A percentile compares a stretch with the other conserved stretches of the same genome.
phyloP scores from a whole-genome alignment of 192 early-diverging fungal genomes.

The Entomortierella beljakovae region DNA sequence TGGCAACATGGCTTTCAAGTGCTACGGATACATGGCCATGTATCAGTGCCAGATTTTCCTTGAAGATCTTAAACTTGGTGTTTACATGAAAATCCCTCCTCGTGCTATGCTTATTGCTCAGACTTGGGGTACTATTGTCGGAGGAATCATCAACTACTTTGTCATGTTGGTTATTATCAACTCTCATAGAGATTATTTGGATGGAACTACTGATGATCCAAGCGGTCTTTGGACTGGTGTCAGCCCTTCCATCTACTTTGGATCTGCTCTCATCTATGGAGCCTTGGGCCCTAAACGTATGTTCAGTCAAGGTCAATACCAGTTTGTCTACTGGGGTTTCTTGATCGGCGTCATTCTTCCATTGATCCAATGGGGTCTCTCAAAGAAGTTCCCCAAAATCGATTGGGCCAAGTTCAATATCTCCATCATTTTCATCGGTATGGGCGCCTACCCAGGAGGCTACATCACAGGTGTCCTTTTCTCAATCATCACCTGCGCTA shows the following conservation, averaged over 20 bases:
- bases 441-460: constrained; percentile 60
- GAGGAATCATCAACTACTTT: constrained; percentile 58
- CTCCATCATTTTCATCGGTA: constrained; percentile 60
- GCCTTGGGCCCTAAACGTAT: constrained; percentile 73
- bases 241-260: constrained; percentile 63
- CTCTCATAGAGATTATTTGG: constrained; percentile 28
- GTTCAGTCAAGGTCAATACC: constrained; percentile 61
- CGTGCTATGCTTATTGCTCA: constrained; percentile 71
- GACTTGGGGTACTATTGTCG: constrained; percentile 65
- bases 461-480: constrained; percentile 37
- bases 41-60: constrained; percentile 78
- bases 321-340: constrained; percentile 48
- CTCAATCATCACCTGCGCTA: constrained; percentile 30
- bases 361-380: constrained; percentile 62
- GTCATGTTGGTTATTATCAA: constrained; percentile 47
- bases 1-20: constrained; percentile 70
- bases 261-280: constrained; percentile 82
- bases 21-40: constrained; percentile 67
- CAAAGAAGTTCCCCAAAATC: constrained; percentile 61
- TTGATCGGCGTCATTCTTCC: constrained; percentile 64
- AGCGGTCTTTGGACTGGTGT: constrained; percentile 61
- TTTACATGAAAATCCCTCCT: constrained; percentile 81
- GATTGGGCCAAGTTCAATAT: constrained; percentile 60
- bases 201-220: constrained; percentile 51
- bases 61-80: constrained; percentile 78